Evolutionary conservation across 2,329 filamentous ascomycete species (phyloP), one percentile per base, ranked within the genome.

Genomic region (Ophiostoma australiae): DNA sequence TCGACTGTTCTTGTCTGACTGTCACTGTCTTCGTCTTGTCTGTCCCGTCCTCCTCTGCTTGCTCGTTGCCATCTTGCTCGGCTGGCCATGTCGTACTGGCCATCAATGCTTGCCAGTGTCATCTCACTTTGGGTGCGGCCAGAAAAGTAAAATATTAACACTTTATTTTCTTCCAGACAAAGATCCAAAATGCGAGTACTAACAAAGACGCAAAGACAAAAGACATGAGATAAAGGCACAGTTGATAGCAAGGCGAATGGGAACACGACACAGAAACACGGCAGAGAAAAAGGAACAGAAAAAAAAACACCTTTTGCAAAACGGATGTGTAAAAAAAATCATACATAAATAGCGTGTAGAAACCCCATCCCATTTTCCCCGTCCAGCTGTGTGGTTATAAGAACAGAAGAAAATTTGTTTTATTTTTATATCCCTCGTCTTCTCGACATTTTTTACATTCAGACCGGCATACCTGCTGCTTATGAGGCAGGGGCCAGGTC

Each of bases 401-500:
- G 33, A 78, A 78, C 83, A 82, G 70, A 75, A 74, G 73, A 73
- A 73, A 69, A 73, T 71, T 74, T 71, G 66, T 44, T 67, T 67
- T 41, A 44, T 44, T 67, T 44, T 41, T 31, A 20, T 67, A 41
- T 41, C 66, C 66, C n/a, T 67, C 66, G 66, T 67, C 70, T 10
- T 63, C 70, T 48, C 69, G 39, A 69, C 55, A 66, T 67, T 67
- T 67, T 55, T 33, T 63, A 44, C 33, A 61, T 67, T 68, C 58
- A 65, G 65, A 71, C 70, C 70, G 66, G 37, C 69, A 58, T 55
- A 33, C 52, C 52, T 15, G n/a, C 58, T 72, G 72, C 74, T 78
- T 82, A 82, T 74, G 80, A 79, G 79, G 76, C 85, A 78, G 82
- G 77, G 76, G 80, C 83, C 73, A 88, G 82, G 79, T 99, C 95